These are phyloP conservation scores for Hymenoscyphus occultus DNA, from an alignment of 2,329 filamentous ascomycete species.

Conservation along the genomic window DNA sequence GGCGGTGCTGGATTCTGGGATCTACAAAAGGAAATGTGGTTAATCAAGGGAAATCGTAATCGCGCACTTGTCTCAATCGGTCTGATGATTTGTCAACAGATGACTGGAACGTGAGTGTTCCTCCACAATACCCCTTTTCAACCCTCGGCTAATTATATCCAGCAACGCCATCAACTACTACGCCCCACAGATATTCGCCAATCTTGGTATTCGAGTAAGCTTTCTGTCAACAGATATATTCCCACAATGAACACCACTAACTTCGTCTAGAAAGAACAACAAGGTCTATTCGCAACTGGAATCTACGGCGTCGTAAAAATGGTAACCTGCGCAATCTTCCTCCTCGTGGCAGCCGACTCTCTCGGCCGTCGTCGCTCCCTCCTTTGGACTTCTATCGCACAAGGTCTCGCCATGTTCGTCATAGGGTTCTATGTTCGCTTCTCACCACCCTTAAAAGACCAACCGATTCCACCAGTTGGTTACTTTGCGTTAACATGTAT, in stretches of 20 bases:
- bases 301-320: conserved; percentile 73
- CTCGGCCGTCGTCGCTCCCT: conserved; percentile 60
- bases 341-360: conserved; percentile 66
- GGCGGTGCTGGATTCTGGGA: conserved; percentile 48
- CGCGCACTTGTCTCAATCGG: conserved; percentile 63
- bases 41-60: conserved; percentile 56
- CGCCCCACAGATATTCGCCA: conserved; percentile 65
- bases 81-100: conserved; percentile 61
- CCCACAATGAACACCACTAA: background rate
- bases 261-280: conserved; percentile 44
- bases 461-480: conserved; percentile 59
- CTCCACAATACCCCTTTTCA: background rate
- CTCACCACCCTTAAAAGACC: conserved; percentile 52
- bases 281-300: conserved; percentile 68
- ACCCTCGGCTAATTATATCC: background rate
- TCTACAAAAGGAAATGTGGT: conserved; percentile 61
- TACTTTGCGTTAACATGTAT: conserved; percentile 70
- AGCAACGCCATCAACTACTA: conserved; percentile 52
- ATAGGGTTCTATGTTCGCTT: conserved; percentile 69
- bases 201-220: conserved; percentile 54
- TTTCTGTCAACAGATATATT: conserved; percentile 8
- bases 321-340: conserved; percentile 59
- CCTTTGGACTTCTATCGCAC: conserved; percentile 62
- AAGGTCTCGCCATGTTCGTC: conserved; percentile 63
- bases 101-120: conserved; percentile 52